Percentiles rank a stretch among this genome's conserved stretches.
These are phyloP conservation scores for Macrolepiota dolichaula DNA, from an alignment of 768 basidiomycete genomes.

Conservation along the genomic window DNA sequence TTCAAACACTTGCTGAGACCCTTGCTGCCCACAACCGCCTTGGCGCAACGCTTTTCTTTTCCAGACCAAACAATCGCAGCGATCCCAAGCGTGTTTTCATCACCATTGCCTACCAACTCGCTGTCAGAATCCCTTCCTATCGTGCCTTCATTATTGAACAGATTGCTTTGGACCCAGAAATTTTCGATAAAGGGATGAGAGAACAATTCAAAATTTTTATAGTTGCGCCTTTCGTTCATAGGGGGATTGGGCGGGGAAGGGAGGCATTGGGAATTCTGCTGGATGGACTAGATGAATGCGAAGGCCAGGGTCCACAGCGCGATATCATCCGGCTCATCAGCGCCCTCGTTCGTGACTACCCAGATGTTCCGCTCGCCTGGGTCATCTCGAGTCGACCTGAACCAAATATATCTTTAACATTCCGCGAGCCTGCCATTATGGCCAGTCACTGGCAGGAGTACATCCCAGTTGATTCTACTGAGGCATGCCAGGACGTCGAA, in stretches of 20 bases:
- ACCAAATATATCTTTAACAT: not conserved
- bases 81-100: not conserved
- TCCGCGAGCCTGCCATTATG: not conserved
- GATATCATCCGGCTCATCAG: not conserved
- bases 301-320: not conserved
- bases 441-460: not conserved
- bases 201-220: not conserved
- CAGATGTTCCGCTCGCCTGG: not conserved
- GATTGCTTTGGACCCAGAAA: not conserved
- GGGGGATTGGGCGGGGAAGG: not conserved
- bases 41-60: conserved; percentile 8
- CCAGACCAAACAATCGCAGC: not conserved
- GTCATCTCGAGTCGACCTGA: not conserved
- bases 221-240: not conserved
- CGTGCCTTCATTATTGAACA: not conserved
- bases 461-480: not conserved
- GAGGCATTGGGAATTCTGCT: not conserved
- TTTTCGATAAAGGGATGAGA: not conserved
- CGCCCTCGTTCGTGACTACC: not conserved
- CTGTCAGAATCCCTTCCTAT: not conserved
- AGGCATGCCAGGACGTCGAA: not conserved
- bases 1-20: not conserved
- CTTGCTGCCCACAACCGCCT: not conserved
- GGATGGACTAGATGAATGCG: conserved; percentile 1
- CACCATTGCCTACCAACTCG: conserved; percentile 6